Base-by-base conservation (phyloP, 768 basidiomycete genomes). In the Suillus subluteus region DNA sequence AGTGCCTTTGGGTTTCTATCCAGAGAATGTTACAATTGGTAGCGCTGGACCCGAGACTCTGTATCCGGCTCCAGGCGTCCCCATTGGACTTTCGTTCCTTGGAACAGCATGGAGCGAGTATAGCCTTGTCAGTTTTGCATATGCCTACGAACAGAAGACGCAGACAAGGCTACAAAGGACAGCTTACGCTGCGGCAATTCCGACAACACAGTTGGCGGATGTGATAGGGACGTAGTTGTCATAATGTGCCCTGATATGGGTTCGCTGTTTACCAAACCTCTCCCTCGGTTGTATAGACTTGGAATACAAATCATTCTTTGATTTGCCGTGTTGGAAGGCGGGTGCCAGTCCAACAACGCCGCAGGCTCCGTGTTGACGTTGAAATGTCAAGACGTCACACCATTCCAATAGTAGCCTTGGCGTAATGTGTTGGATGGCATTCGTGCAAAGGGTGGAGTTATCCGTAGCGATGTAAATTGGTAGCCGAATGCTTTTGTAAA, bases 401-500 rank as follows among this genome's bases (percentile, higher is more conserved):
- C 3, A 26, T 50, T 52, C 18, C n/a, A 13, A 50, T 6, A 23
- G 23, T 23, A 13, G 13, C 48, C 48, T 50, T 23, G 48, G 12
- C 23, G 2, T 50, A 11, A 37, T 37, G 37, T 11, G 6, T 37
- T 37, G 37, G 2, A 44, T 21, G 46, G 1, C 44, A 46, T n/a
- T n/a, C n/a, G 44, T 46, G 44, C 44, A 46, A n/a, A 21, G 8
- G 9, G 46, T n/a, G 6, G 5, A 35, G 46, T 44, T 44, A 44
- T 46, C 46, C 46, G 6, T 37, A 37, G 9, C 8, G 37, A 37
- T 37, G 37, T 8, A 37, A 37, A 1, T 37, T 98, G 88, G 80
- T 92, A 97, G 0, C 98, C 96, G 73, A 99, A 96, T 0, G 90
- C 89, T 62, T 87, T 84, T 0, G 86, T 94, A 89, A 92, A 99